A percentile compares a stretch with the other conserved stretches of the same genome.
Conservation (phyloP, 2,329 filamentous ascomycete genomes). For the Talaromyces sp. region DNA sequence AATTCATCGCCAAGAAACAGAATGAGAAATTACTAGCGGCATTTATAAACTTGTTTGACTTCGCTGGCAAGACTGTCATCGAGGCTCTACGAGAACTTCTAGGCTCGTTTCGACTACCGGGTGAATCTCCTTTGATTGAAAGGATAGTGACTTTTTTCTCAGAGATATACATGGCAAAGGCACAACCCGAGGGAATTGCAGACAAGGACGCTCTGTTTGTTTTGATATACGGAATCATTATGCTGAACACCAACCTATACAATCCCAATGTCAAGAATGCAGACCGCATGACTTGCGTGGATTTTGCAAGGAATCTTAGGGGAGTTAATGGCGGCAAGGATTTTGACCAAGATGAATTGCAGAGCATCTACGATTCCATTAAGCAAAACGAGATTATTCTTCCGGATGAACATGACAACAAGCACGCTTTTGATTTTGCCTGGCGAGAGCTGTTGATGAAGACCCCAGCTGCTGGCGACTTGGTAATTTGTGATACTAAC, state of each 20-base stretch:
- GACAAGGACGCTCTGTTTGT: slow-evolving; percentile 86
- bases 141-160: slow-evolving; percentile 84
- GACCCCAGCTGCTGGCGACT: slow-evolving; percentile 66
- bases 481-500: slow-evolving; percentile 81
- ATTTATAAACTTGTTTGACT: slow-evolving; percentile 85
- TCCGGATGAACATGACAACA: slow-evolving; percentile 94
- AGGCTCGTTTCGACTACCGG: slow-evolving; percentile 86
- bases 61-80: slow-evolving; percentile 77
- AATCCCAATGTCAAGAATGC: slow-evolving; percentile 75
- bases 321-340: slow-evolving; percentile 83
- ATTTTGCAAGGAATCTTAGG: slow-evolving; percentile 84
- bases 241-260: slow-evolving; percentile 95
- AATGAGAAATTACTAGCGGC: slow-evolving; percentile 80
- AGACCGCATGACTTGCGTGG: slow-evolving; percentile 76
- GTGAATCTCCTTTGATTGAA: slow-evolving; percentile 88
- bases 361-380: slow-evolving; percentile 86
- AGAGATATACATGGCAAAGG: slow-evolving; percentile 71
- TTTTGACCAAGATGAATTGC: slow-evolving; percentile 76
- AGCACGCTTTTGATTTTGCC: slow-evolving; percentile 92
- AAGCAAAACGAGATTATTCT: slow-evolving; percentile 91
- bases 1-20: slow-evolving; percentile 85
- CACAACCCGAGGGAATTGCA: slow-evolving; percentile 66
- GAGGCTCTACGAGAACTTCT: slow-evolving; percentile 84
- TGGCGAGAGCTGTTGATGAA: slow-evolving; percentile 94
- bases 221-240: slow-evolving; percentile 91